These are phyloP conservation scores for Colletotrichum sp. DNA, from an alignment of 2,329 filamentous ascomycete species.

Conservation along the genomic window DNA sequence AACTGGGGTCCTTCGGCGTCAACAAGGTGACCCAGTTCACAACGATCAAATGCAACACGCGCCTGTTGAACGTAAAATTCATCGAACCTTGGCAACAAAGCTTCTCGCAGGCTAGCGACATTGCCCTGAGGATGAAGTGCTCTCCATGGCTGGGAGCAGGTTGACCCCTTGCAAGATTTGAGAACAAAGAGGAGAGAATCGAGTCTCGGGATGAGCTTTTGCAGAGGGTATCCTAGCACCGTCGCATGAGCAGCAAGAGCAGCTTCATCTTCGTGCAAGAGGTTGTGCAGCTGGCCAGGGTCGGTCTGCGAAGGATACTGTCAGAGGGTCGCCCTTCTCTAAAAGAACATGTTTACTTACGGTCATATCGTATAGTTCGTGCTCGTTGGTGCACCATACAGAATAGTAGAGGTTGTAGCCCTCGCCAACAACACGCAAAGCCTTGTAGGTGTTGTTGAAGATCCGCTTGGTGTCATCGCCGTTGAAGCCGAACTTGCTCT, in stretches of 20 bases:
- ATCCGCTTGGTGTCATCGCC: conserved; percentile 23
- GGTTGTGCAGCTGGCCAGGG: conserved; percentile 46
- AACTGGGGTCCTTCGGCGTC: conserved; percentile 59
- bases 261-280: conserved; percentile 23
- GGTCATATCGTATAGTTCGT: conserved; percentile 55
- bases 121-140: conserved; percentile 57
- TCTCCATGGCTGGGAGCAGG: conserved; percentile 59
- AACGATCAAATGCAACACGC: conserved; percentile 55
- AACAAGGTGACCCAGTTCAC: conserved; percentile 58
- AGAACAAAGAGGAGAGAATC: conserved; percentile 63
- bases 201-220: conserved; percentile 53
- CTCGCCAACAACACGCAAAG: conserved; percentile 47
- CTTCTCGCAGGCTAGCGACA: conserved; percentile 54
- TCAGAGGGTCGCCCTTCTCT: background rate
- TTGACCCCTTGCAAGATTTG: conserved; percentile 60
- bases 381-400: conserved; percentile 56
- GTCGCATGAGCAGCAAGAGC: background rate
- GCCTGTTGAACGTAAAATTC: conserved; percentile 54
- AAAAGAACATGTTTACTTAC: conserved; percentile 34
- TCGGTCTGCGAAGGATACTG: conserved; percentile 42
- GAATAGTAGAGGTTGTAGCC: conserved; percentile 60
- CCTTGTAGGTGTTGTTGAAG: conserved; percentile 60
- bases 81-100: conserved; percentile 51
- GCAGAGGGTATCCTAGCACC: conserved; percentile 37
- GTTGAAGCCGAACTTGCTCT: conserved; percentile 28